A percentile compares a stretch with the other conserved stretches of the same genome.
Evolutionary conservation across 2,329 filamentous ascomycete genomes (phyloP).

Genomic region (Setomelanomma holmii): DNA sequence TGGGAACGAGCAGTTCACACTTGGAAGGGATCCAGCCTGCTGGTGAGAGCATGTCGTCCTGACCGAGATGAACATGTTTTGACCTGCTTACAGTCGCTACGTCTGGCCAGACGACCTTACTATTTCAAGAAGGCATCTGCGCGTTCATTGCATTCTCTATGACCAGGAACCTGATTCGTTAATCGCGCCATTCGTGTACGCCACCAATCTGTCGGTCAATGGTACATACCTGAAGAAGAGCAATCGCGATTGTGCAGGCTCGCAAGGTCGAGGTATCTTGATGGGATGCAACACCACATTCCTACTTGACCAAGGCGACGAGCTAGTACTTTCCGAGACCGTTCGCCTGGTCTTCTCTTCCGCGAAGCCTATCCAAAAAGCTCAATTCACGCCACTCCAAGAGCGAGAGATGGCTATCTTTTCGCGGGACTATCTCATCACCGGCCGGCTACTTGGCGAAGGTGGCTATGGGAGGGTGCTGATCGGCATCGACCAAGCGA

Average conservation of each 20-base stretch:
- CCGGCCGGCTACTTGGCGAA: constrained; percentile 58
- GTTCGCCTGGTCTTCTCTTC: constrained; percentile 39
- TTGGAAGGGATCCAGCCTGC: constrained; percentile 42
- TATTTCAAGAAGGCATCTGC: constrained; percentile 56
- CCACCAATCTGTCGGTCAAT: constrained; percentile 55
- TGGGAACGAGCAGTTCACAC: constrained; percentile 45
- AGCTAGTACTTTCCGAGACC: constrained; percentile 43
- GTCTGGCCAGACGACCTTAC: constrained; percentile 39
- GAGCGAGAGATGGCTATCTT: constrained; percentile 54
- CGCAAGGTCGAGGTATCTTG: constrained; percentile 33
- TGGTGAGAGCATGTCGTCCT: constrained; percentile 34
- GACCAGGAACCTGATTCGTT: constrained; percentile 45
- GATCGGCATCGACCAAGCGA: constrained; percentile 60
- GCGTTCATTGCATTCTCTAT: constrained; percentile 56
- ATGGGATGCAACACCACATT: constrained; percentile 47
- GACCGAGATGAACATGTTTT: constrained; percentile 18
- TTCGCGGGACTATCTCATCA: constrained; percentile 57
- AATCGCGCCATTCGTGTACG: constrained; percentile 57
- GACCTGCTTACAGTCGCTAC: constrained; percentile 31
- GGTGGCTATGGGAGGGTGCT: constrained; percentile 64
- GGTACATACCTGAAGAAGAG: constrained; percentile 47
- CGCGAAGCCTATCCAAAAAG: constrained; percentile 5
- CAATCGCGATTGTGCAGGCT: constrained; percentile 25
- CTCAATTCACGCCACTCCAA: constrained; percentile 29
- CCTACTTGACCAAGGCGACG: constrained; percentile 54